phyloP scores from a whole-genome alignment of 768 basidiomycete genomes.

The Suillus spraguei region DNA sequence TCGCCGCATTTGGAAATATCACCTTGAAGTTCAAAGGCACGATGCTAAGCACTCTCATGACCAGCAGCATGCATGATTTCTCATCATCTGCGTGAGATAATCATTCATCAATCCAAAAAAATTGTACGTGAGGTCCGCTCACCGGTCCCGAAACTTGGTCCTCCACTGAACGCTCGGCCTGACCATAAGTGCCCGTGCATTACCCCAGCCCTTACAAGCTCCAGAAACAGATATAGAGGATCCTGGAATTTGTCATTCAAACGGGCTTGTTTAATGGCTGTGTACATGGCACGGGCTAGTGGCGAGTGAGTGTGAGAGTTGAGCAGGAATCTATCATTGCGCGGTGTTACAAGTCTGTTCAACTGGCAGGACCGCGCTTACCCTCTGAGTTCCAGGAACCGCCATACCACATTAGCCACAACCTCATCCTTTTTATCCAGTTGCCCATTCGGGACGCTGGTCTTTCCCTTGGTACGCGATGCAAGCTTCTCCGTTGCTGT shows the following conservation, averaged over 20 bases:
- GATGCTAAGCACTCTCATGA: slow-evolving; percentile 96
- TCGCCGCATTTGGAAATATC: slow-evolving; percentile 26
- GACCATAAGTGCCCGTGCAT: slow-evolving; percentile 95
- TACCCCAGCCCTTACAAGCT: slow-evolving; percentile 94
- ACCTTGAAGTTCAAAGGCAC: slow-evolving; percentile 95
- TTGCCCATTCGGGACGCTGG: slow-evolving; percentile 41
- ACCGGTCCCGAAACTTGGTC: slow-evolving; percentile 94
- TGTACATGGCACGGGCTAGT: slow-evolving; percentile 89
- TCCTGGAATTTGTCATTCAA: slow-evolving; percentile 99
- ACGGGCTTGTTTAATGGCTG: slow-evolving; percentile 72
- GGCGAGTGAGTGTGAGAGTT: slow-evolving; percentile 89
- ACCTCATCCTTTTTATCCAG: slow-evolving; percentile 98
- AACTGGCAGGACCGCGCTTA: slow-evolving; percentile 36
- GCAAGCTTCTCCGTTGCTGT: slow-evolving; percentile 83
- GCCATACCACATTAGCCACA: slow-evolving; percentile 98
- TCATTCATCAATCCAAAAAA: slow-evolving; percentile 25
- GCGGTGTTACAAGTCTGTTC: slow-evolving; percentile 14
- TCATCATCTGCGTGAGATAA: slow-evolving; percentile 70
- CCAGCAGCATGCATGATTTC: slow-evolving; percentile 90
- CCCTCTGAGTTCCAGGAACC: slow-evolving; percentile 96
- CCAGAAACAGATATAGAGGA: slow-evolving; percentile 90
- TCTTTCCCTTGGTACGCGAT: slow-evolving; percentile 74
- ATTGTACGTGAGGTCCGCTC: slow-evolving; percentile 38
- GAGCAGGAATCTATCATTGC: slow-evolving; percentile 72
- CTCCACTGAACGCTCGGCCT: slow-evolving; percentile 85